Conservation (phyloP, 2,329 filamentous ascomycete species). For the Aspergillus calidoustus region DNA sequence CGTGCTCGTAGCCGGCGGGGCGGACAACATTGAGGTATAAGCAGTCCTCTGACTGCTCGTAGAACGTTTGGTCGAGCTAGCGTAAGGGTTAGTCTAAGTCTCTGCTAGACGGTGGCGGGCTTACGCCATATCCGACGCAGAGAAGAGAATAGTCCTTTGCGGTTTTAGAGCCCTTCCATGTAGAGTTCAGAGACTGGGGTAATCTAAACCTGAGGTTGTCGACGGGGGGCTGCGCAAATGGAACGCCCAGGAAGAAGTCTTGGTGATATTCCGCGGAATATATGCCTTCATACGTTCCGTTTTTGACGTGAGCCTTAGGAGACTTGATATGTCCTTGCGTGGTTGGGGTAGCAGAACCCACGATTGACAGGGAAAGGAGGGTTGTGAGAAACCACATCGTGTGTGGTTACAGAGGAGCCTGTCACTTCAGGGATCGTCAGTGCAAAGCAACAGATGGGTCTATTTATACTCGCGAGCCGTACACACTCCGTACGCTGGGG, state of each 20-base stretch:
- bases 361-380: neutral
- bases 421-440: neutral
- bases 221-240: conserved; percentile 23
- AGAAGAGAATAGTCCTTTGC: conserved; percentile 14
- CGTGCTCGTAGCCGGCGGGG: conserved; percentile 10
- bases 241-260: conserved; percentile 28
- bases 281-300: conserved; percentile 21
- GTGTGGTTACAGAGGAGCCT: neutral
- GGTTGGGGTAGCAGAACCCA: conserved; percentile 1
- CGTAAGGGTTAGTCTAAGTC: neutral
- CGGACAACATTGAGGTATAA: conserved; percentile 29
- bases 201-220: conserved; percentile 13
- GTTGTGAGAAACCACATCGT: neutral
- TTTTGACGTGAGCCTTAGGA: conserved; percentile 1
- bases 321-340: neutral
- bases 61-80: conserved; percentile 8
- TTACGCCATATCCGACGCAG: conserved; percentile 8
- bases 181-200: conserved; percentile 17
- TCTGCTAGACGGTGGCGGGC: neutral
- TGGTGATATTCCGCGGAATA: conserved; percentile 19
- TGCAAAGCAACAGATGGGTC: neutral
- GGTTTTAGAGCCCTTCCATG: conserved; percentile 8
- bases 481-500: neutral
- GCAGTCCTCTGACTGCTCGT: conserved; percentile 26
- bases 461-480: neutral